Base-by-base conservation (phyloP, 2,329 filamentous ascomycete species). In the Clonostachys solani region DNA sequence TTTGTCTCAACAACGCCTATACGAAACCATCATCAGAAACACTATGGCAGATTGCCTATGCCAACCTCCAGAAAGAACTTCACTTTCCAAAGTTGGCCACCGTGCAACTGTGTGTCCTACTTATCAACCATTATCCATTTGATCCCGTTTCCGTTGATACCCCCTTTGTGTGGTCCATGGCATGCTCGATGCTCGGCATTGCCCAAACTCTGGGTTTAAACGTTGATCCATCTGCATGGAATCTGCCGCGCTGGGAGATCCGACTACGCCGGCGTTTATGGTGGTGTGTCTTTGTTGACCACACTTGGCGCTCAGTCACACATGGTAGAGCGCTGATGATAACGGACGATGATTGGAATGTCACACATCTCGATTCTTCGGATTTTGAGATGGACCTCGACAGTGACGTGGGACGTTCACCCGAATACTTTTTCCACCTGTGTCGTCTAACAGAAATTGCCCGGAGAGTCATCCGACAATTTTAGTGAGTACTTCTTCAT, bases 1-100 rank as follows among this genome's bases (percentile, higher is more conserved):
- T 55, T 9, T 55, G 53, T 37, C 49, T 56, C 6, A 43, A 47
- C 15, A 54, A 49, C 17, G 54, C 54, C 3, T 56, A 56, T 43
- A 48, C 54, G 4, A 51, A 51, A 43, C 54, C 53, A 13, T 49
- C 47, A 18, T 13, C 45, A 2, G 50, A 48, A 12, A 43, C 44
- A 15, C 49, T 56, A 1, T 56, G 54, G 54, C 46, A 52, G 33
- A 51, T 56, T 35, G 45, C 53, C 0, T 52, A 54, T 18, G 50
- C 47, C 7, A 52, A 48, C n/a, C 40, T 56, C 8, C 54, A 56
- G 33, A 52, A 47, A 23, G 50, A 54, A 33, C 17, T 55, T n/a
- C 53, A 55, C 12, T 54, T 56, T 16, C 54, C 54, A 2, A 40
- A 42, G 3, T 44, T 53, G 2, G 49, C 49, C 3, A 52, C 51